Evolutionary conservation across 306 rosid species (phyloP).

Genomic region (Ormosia semicastrata): DNA sequence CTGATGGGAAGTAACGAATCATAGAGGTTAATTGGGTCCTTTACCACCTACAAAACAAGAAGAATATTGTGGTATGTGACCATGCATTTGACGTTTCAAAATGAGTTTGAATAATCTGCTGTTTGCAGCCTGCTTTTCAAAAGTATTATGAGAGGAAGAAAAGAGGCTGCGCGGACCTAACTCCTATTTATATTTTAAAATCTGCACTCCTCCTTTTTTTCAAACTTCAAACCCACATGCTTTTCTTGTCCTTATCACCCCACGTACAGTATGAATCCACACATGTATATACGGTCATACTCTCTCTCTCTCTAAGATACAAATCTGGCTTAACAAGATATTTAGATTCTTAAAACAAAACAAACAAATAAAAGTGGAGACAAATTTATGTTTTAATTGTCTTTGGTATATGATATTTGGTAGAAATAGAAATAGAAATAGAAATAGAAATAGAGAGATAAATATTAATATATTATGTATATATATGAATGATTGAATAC

Average conservation of each 20-base stretch:
- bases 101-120: slow-evolving; percentile 34
- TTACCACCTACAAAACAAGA: neutral
- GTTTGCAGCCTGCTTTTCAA: slow-evolving; percentile 22
- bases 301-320: neutral
- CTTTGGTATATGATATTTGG: neutral
- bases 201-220: neutral
- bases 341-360: too few relatives aligned
- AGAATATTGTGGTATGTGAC: slow-evolving; percentile 22
- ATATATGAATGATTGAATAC: too few relatives aligned
- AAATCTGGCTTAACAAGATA: too few relatives aligned
- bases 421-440: too few relatives aligned
- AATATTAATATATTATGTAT: too few relatives aligned
- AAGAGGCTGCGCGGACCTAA: slow-evolving; percentile 54
- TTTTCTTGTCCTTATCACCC: slow-evolving; percentile 17
- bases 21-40: slow-evolving; percentile 1
- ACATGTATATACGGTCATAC: neutral
- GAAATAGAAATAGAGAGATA: too few relatives aligned
- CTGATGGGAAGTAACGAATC: slow-evolving; percentile 14
- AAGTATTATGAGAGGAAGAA: neutral
- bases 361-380: too few relatives aligned
- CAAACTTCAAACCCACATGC: slow-evolving; percentile 61
- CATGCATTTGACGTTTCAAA: slow-evolving; percentile 41
- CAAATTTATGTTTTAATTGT: neutral
- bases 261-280: neutral
- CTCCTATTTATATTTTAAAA: neutral